Evolutionary conservation across 2,329 filamentous ascomycete species (phyloP).

Genomic region (Sporothrix brasiliensis): DNA sequence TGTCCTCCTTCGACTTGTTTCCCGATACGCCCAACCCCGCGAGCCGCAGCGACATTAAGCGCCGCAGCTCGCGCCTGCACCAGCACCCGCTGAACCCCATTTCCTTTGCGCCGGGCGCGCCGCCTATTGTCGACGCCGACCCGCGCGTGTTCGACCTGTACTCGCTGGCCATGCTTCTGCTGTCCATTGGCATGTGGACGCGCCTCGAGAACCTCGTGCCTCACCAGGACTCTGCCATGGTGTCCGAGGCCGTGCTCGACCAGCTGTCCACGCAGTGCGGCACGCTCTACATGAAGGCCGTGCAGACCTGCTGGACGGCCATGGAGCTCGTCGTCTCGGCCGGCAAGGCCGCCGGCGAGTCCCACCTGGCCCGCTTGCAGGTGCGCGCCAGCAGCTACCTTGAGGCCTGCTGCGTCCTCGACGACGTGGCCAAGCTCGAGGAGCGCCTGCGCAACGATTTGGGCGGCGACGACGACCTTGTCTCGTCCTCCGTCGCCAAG

Average conservation of each 20-base stretch:
- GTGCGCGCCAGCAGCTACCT: conserved; percentile 60
- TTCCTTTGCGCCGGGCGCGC: conserved; percentile 48
- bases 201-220: conserved; percentile 60
- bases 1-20: conserved; percentile 77
- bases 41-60: conserved; percentile 38
- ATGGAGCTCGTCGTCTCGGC: conserved; percentile 63
- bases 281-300: conserved; percentile 73
- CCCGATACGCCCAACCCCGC: conserved; percentile 49
- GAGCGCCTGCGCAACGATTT: conserved; percentile 56
- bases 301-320: conserved; percentile 71
- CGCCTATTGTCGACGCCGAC: conserved; percentile 54
- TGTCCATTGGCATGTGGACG: conserved; percentile 77
- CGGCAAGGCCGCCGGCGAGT: conserved; percentile 48
- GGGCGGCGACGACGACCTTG: conserved; percentile 38
- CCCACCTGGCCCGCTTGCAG: conserved; percentile 58
- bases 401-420: conserved; percentile 64
- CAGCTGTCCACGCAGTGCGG: conserved; percentile 70
- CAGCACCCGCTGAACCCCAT: conserved; percentile 68
- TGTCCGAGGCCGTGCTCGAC: conserved; percentile 63
- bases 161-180: conserved; percentile 70
- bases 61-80: conserved; percentile 52
- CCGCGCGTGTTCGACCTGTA: conserved; percentile 69
- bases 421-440: conserved; percentile 60
- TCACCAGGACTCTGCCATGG: conserved; percentile 52
- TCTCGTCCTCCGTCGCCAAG: background rate